A percentile compares a stretch with the other conserved stretches of the same genome.
Evolutionary conservation across 1,284 basidiomycete species (phyloP).

Genomic region (Cutaneotrichosporon sp.): DNA sequence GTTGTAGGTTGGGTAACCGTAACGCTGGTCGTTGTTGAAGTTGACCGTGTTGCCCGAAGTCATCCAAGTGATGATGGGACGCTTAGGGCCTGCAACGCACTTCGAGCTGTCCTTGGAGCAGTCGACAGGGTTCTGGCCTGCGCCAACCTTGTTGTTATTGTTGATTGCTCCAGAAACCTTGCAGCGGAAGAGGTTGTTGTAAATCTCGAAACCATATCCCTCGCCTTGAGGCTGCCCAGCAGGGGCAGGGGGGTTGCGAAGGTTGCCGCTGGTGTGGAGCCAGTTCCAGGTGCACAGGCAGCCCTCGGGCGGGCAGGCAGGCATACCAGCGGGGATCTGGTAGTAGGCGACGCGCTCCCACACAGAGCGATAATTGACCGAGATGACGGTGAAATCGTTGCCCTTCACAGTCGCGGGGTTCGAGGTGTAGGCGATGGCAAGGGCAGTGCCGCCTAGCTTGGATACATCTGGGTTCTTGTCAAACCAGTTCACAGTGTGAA

Average conservation of each 20-base stretch:
- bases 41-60: not conserved
- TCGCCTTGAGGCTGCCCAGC: conserved; percentile 4
- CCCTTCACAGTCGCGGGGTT: conserved; percentile 51
- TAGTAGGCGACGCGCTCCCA: conserved; percentile 6
- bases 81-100: conserved; percentile 28
- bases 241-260: not conserved
- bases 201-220: conserved; percentile 35
- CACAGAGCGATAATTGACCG: conserved; percentile 56
- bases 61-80: conserved; percentile 11
- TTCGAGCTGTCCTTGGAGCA: conserved; percentile 32
- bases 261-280: conserved; percentile 9
- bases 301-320: conserved; percentile 60
- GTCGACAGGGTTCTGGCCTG: conserved; percentile 44
- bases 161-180: conserved; percentile 52
- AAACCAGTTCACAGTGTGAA: conserved; percentile 8
- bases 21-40: conserved; percentile 54
- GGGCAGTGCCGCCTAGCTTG: conserved; percentile 11
- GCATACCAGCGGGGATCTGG: conserved; percentile 52
- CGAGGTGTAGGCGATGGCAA: conserved; percentile 14
- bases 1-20: conserved; percentile 29
- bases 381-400: conserved; percentile 64
- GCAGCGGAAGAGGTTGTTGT: conserved; percentile 72
- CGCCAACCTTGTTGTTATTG: conserved; percentile 22
- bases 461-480: not conserved
- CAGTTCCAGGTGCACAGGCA: conserved; percentile 61